phyloP scores from a whole-genome alignment of 306 rosid species.

The Casuarina cunninghamiana region DNA sequence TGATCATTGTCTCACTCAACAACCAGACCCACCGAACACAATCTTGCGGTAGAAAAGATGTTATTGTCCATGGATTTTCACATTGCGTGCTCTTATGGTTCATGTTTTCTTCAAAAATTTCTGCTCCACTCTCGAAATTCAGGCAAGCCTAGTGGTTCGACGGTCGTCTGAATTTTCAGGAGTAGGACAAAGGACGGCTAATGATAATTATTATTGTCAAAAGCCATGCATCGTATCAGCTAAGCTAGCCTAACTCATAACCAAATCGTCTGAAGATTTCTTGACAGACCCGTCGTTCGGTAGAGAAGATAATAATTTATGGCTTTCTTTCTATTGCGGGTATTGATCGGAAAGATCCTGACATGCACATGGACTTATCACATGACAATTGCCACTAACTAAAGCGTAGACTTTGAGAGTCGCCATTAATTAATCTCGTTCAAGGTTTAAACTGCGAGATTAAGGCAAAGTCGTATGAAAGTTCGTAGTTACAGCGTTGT shows the following conservation, averaged over 20 bases:
- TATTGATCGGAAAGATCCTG: too few relatives aligned
- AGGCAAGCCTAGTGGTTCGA: neutral
- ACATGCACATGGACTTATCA: too few relatives aligned
- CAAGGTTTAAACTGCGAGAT: neutral
- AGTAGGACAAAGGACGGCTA: neutral
- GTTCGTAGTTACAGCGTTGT: neutral
- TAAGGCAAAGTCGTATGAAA: neutral
- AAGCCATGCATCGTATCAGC: neutral
- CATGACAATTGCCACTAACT: too few relatives aligned
- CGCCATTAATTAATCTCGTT: too few relatives aligned
- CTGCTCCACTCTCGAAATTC: neutral
- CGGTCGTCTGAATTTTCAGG: constrained; percentile 12
- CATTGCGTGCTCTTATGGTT: constrained; percentile 13
- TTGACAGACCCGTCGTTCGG: too few relatives aligned
- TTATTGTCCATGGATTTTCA: constrained; percentile 11
- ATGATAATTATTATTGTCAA: neutral
- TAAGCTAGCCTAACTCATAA: neutral
- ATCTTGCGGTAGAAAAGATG: constrained; percentile 20
- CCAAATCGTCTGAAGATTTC: too few relatives aligned
- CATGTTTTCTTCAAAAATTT: constrained; percentile 8
- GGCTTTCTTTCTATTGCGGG: too few relatives aligned
- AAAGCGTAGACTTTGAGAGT: too few relatives aligned
- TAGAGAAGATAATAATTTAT: too few relatives aligned
- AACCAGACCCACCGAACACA: neutral
- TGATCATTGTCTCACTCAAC: constrained; percentile 21